Base-by-base conservation (phyloP, 2,329 filamentous ascomycete genomes). In the Arthrobotrys iridis region DNA sequence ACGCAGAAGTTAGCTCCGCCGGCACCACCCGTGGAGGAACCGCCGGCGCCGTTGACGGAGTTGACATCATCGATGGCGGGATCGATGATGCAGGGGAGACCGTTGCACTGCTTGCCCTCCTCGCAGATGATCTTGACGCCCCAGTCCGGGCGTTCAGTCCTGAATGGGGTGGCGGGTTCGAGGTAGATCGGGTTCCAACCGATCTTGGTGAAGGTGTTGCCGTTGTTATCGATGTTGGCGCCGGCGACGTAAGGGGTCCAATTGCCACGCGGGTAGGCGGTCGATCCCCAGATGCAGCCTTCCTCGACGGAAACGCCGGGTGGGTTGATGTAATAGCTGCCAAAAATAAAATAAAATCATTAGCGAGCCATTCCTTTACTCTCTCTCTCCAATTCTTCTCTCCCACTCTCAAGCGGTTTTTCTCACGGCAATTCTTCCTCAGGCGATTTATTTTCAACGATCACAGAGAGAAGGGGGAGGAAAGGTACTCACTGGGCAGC, bases 241-340 rank as follows among this genome's bases (percentile, higher is more conserved):
- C 91, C 91, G 11, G 89, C 89, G 77, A 93, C 91, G 80, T 89
- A 94, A 1, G 90, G 88, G 58, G 87, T 85, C 91, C 91, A 93
- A 83, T 93, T 93, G 57, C 91, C 91, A 78, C 88, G 82, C 0
- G 90, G 85, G 77, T 88, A 84, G 41, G 84, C 83, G 6, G 84
- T 84, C 46, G 86, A 86, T 70, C 91, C 90, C 91, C 91, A 93
- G 67, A 90, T 82, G 81, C 91, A 94, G 58, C 87, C 91, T 57
- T 88, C 85, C 3, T 84, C 83, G 4, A 86, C 83, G 26, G 80
- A 79, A 48, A 88, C 84, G 75, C 91, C 91, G 33, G 91, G 91
- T 28, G 89, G 86, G 83, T 93, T 93, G 83, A 93, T 87, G 80
- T 93, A 93, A 82, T 87, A 93, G 81, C 88, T 91, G 77, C 6